Conservation (phyloP, 345 rosid genomes). For the Nephelium lappaceum region DNA sequence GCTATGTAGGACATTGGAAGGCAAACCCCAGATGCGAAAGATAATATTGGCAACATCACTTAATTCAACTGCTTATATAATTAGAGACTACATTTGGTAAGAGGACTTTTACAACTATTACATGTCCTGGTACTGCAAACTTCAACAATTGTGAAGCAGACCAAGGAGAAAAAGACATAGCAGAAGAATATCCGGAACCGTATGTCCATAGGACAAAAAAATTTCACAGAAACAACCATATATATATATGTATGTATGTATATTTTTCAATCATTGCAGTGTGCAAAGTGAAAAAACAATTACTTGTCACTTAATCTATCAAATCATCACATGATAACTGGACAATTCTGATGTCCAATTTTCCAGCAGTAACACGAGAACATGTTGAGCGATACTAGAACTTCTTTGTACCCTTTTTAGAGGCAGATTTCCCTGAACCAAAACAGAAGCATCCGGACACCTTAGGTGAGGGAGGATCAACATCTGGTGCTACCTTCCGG, state of each 20-base stretch:
- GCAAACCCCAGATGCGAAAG: too few species aligned
- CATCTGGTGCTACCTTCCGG: background rate
- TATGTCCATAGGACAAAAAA: too few species aligned
- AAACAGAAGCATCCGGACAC: slow-evolving; percentile 11
- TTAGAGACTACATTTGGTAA: too few species aligned
- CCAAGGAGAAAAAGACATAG: background rate
- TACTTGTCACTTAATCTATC: background rate
- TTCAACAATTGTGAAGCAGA: background rate
- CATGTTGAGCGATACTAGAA: background rate
- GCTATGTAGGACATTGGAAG: too few species aligned
- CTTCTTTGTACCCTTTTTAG: background rate
- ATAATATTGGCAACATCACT: too few species aligned
- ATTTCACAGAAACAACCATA: too few species aligned
- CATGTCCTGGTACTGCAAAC: background rate
- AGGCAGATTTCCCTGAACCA: slow-evolving; percentile 1
- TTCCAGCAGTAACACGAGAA: background rate
- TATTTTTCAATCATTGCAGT: too few species aligned
- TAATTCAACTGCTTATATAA: too few species aligned
- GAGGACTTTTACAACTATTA: background rate
- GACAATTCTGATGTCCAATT: background rate
- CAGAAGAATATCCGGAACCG: too few species aligned
- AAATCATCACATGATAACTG: background rate
- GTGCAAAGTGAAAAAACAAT: too few species aligned
- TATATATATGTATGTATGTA: too few species aligned
- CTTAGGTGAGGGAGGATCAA: slow-evolving; percentile 20